A percentile compares a stretch with the other conserved stretches of the same genome.
Evolutionary conservation across 2,329 filamentous ascomycete genomes (phyloP).

Genomic region (Colletotrichum sp.): DNA sequence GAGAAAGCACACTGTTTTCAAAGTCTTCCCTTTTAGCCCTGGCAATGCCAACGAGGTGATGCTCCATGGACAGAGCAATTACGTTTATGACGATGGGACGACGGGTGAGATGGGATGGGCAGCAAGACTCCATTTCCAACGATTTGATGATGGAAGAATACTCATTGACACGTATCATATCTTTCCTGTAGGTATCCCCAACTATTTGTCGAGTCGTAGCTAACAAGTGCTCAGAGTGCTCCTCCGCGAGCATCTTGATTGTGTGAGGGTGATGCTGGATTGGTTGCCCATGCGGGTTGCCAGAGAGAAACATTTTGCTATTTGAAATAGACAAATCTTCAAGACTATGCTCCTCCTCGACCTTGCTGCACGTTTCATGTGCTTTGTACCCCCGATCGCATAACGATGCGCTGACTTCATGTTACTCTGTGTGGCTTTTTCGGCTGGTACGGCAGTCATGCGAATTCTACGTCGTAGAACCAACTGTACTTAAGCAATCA

Average conservation of each 20-base stretch:
- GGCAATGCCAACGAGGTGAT: background rate
- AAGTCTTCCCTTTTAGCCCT: background rate
- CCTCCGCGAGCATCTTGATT: background rate
- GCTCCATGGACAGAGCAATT: background rate
- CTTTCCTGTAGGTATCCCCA: background rate
- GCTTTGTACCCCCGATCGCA: background rate
- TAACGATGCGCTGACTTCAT: accelerated
- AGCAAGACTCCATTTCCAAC: background rate
- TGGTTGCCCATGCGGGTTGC: background rate
- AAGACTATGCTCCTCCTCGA: accelerated
- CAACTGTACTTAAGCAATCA: background rate
- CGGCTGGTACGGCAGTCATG: background rate
- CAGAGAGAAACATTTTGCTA: background rate
- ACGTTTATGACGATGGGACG: background rate
- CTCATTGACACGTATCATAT: background rate
- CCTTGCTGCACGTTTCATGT: background rate
- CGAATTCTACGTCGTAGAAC: background rate
- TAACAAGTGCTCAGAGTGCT: background rate
- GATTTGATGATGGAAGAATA: background rate
- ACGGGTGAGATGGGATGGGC: background rate
- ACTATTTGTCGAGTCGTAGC: background rate
- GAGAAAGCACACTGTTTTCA: background rate
- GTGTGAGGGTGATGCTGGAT: background rate
- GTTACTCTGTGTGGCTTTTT: background rate
- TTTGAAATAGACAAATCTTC: background rate